phyloP scores from a whole-genome alignment of 164 flowering plant species.

The Magnolia sinica region DNA sequence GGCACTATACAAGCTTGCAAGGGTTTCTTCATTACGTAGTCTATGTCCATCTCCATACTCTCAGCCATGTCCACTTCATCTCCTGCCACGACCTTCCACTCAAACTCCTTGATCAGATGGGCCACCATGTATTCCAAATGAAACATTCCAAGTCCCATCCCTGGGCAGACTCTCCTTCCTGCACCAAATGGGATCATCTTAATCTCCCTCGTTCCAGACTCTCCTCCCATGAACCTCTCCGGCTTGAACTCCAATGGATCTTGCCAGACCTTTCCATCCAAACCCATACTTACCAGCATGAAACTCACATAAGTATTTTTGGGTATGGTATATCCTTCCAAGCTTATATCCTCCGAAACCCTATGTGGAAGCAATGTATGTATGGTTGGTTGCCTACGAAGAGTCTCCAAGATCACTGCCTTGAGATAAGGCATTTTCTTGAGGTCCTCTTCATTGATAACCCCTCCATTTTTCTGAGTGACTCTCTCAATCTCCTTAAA shows the following conservation, averaged over 20 bases:
- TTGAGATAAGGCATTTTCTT: too few species aligned
- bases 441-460: too few species aligned
- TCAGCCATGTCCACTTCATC: conserved; percentile 6
- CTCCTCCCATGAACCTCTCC: conserved; percentile 11
- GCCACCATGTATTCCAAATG: conserved; percentile 4
- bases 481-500: too few species aligned
- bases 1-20: not conserved
- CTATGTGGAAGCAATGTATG: conserved; percentile 17
- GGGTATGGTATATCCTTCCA: conserved; percentile 4
- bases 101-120: not conserved
- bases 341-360: conserved; percentile 14
- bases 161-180: conserved; percentile 9
- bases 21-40: conserved; percentile 6
- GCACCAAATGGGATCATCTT: conserved; percentile 13
- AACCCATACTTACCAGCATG: conserved; percentile 15
- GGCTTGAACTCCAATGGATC: conserved; percentile 7
- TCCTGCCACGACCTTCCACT: conserved; percentile 3
- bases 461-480: too few species aligned
- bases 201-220: conserved; percentile 4
- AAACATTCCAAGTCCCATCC: conserved; percentile 2
- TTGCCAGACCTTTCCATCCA: conserved; percentile 3
- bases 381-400: conserved; percentile 1
- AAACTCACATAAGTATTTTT: conserved; percentile 5
- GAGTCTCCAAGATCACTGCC: not conserved
- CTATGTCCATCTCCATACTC: not conserved